Evolutionary conservation across 176 grass and related monocot genomes (phyloP).

Genomic region (Oryza glaberrima): DNA sequence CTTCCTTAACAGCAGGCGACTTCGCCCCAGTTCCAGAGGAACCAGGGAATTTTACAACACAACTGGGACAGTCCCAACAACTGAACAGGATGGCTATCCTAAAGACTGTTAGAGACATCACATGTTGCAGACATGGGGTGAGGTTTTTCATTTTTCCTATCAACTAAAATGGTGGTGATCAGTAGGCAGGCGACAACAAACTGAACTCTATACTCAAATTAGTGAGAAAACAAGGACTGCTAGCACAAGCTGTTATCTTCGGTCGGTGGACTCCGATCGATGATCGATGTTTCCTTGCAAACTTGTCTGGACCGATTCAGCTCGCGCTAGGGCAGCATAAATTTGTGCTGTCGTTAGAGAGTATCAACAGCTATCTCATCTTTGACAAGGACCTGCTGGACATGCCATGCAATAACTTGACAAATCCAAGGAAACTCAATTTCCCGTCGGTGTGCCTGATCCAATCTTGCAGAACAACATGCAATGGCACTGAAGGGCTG

Average conservation of each 20-base stretch:
- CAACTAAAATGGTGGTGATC: conserved; percentile 22
- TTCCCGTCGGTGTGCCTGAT: conserved; percentile 83
- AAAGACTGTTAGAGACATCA: conserved; percentile 54
- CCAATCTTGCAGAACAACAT: conserved; percentile 85
- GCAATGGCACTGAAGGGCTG: conserved; percentile 68
- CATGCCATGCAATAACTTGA: conserved; percentile 82
- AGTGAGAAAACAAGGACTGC: conserved; percentile 36
- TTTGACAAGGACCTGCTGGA: conserved; percentile 69
- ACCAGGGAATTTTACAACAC: conserved; percentile 32
- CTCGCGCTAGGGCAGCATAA: conserved; percentile 30
- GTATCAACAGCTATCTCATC: conserved; percentile 62
- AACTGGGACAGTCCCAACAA: conserved; percentile 1
- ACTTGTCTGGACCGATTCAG: conserved; percentile 22
- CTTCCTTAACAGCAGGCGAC: conserved; percentile 7
- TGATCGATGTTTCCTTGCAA: conserved; percentile 25
- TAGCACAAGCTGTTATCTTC: conserved; percentile 33
- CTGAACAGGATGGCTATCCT: conserved; percentile 40
- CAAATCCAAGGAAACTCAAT: conserved; percentile 84
- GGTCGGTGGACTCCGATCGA: conserved; percentile 9
- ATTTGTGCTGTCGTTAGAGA: conserved; percentile 34
- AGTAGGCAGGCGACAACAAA: conserved; percentile 36
- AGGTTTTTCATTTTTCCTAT: conserved; percentile 55
- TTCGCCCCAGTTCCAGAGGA: conserved; percentile 25
- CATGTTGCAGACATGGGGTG: conserved; percentile 56
- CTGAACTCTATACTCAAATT: conserved; percentile 52